These are phyloP conservation scores for Phaeosphaeria sp. DNA, from an alignment of 2,329 filamentous ascomycete species.

Conservation along the genomic window DNA sequence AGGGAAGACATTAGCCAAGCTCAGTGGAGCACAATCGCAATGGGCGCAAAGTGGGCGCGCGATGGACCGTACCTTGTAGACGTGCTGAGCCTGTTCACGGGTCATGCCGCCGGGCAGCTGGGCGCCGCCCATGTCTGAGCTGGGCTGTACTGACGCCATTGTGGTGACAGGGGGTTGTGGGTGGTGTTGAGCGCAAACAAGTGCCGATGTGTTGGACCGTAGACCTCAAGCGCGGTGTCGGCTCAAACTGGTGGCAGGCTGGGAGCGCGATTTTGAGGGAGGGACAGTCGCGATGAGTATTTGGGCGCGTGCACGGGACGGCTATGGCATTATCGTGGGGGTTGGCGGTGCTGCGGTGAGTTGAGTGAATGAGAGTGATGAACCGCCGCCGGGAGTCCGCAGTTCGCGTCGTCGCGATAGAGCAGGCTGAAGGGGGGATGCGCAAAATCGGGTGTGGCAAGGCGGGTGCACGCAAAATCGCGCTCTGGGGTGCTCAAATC, in stretches of 20 bases:
- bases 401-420: conserved; percentile 41
- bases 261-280: conserved; percentile 31
- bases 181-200: conserved; percentile 22
- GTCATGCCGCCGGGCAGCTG: conserved; percentile 72
- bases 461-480: conserved; percentile 34
- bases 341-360: conserved; percentile 31
- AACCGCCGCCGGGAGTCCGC: conserved; percentile 35
- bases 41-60: conserved; percentile 4
- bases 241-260: conserved; percentile 8
- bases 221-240: conserved; percentile 25
- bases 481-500: conserved; percentile 25
- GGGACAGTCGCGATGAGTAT: conserved; percentile 30
- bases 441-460: conserved; percentile 35
- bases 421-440: conserved; percentile 32
- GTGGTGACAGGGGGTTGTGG: conserved; percentile 20
- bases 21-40: conserved; percentile 9
- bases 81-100: conserved; percentile 78
- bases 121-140: conserved; percentile 69
- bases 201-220: conserved; percentile 13
- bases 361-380: conserved; percentile 42
- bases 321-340: conserved; percentile 46
- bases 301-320: conserved; percentile 30
- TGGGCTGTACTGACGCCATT: conserved; percentile 83
- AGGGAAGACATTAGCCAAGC: conserved; percentile 44
- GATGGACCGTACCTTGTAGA: conserved; percentile 64